phyloP scores from a whole-genome alignment of 2,329 filamentous ascomycete genomes.

The Botrytis deweyae region DNA sequence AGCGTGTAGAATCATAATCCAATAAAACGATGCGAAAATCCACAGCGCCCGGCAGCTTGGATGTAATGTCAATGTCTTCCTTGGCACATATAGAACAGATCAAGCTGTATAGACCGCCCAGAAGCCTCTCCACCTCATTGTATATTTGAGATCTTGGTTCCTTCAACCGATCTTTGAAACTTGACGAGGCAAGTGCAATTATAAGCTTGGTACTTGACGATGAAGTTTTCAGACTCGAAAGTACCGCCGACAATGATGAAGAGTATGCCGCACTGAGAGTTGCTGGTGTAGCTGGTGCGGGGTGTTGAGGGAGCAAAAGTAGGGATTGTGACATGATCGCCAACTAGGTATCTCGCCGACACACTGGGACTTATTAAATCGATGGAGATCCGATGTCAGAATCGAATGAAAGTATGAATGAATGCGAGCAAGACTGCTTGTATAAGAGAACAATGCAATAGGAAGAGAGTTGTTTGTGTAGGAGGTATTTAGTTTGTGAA shows the following conservation, averaged over 20 bases:
- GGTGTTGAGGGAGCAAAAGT: conserved; percentile 64
- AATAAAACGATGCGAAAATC: conserved; percentile 75
- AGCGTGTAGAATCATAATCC: conserved; percentile 52
- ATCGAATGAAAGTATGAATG: neutral
- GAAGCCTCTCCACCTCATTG: conserved; percentile 65
- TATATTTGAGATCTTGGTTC: conserved; percentile 58
- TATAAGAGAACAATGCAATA: neutral
- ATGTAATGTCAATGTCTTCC: conserved; percentile 53
- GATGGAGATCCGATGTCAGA: neutral
- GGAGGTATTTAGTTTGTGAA: neutral
- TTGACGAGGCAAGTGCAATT: conserved; percentile 61
- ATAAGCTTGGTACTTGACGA: conserved; percentile 37
- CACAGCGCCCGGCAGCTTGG: conserved; percentile 67
- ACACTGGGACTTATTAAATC: neutral
- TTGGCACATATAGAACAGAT: conserved; percentile 69
- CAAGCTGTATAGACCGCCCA: conserved; percentile 77
- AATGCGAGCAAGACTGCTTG: neutral
- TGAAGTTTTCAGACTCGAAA: conserved; percentile 49
- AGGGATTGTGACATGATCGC: conserved; percentile 46
- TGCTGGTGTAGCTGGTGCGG: conserved; percentile 51
- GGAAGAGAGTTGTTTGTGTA: neutral
- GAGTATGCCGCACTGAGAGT: conserved; percentile 60
- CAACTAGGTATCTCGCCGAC: conserved; percentile 2
- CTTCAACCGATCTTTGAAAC: conserved; percentile 49
- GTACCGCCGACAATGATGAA: conserved; percentile 54